A percentile compares a stretch with the other conserved stretches of the same genome.
These are phyloP conservation scores for Alternaria brassicae DNA, from an alignment of 2,329 filamentous ascomycete species.

Conservation along the genomic window DNA sequence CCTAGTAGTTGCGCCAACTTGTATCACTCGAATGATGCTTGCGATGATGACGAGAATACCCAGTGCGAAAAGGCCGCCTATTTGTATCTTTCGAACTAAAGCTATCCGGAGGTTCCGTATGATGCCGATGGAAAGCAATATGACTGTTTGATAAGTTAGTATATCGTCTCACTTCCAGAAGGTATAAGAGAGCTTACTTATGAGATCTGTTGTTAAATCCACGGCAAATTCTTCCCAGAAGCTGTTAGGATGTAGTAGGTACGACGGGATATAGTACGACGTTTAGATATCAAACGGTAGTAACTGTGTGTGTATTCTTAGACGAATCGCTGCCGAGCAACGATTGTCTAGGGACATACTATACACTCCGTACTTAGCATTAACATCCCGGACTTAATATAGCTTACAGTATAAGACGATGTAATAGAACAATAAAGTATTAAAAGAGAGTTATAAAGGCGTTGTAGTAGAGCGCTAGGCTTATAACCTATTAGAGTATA, in stretches of 20 bases:
- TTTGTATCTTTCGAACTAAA: conserved; percentile 24
- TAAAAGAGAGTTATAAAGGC: too few species aligned
- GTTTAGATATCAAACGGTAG: too few species aligned
- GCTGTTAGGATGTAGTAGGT: conserved; percentile 53
- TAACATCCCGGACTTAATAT: too few species aligned
- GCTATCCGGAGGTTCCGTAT: conserved; percentile 21
- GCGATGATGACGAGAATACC: conserved; percentile 28
- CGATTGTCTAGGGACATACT: too few species aligned
- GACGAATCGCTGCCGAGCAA: too few species aligned
- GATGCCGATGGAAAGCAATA: conserved; percentile 16
- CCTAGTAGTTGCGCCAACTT: conserved; percentile 34
- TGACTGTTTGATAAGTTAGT: conserved; percentile 9
- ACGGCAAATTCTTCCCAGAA: conserved; percentile 41
- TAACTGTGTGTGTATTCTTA: too few species aligned
- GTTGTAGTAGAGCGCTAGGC: too few species aligned
- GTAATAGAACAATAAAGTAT: too few species aligned
- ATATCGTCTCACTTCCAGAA: not conserved
- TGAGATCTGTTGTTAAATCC: conserved; percentile 46
- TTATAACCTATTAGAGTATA: too few species aligned
- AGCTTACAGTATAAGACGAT: too few species aligned
- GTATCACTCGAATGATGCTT: conserved; percentile 33
- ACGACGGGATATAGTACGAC: too few species aligned
- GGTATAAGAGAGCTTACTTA: conserved; percentile 27
- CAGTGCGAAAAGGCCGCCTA: conserved; percentile 33
- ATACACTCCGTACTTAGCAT: too few species aligned